phyloP scores from a whole-genome alignment of 352 stramenopile species.

The Pythium rishiriense region DNA sequence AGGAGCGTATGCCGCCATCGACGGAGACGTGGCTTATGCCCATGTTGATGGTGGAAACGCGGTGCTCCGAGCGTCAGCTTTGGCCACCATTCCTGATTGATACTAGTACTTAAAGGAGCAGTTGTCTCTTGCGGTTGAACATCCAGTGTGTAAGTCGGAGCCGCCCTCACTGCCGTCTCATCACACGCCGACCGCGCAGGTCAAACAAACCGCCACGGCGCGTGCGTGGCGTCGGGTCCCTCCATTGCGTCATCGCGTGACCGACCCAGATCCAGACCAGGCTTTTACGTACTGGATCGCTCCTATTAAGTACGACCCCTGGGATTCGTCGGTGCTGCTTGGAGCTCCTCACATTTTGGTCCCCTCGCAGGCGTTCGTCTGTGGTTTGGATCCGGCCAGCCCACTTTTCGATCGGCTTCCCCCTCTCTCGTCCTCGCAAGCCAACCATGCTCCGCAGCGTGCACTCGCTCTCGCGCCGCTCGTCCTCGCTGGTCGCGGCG shows the following conservation, averaged over 20 bases:
- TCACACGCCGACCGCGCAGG: not conserved
- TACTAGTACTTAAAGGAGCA: too few species aligned
- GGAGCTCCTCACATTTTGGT: too few species aligned
- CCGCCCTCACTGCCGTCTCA: not conserved
- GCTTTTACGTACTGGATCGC: not conserved
- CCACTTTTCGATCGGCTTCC: slow-evolving; percentile 8
- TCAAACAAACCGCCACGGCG: too few species aligned
- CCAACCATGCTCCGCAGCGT: slow-evolving; percentile 37
- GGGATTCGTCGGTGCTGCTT: slow-evolving; percentile 15
- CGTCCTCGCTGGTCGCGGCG: slow-evolving; percentile 30
- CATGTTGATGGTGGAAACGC: too few species aligned
- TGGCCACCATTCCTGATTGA: too few species aligned
- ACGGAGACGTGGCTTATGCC: too few species aligned
- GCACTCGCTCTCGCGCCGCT: slow-evolving; percentile 41
- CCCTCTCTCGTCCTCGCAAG: not conserved
- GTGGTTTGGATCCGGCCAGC: not conserved
- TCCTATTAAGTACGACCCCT: slow-evolving; percentile 13
- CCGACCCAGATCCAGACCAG: not conserved
- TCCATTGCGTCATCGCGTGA: slow-evolving; percentile 2
- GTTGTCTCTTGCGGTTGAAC: too few species aligned
- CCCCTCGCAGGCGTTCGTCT: too few species aligned
- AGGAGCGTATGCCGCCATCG: too few species aligned
- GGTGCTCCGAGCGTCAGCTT: too few species aligned
- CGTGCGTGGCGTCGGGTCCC: too few species aligned
- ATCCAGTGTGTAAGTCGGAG: too few species aligned